These are phyloP conservation scores for Emmonsiellopsis sp. DNA, from an alignment of 2,329 filamentous ascomycete species.

Conservation along the genomic window DNA sequence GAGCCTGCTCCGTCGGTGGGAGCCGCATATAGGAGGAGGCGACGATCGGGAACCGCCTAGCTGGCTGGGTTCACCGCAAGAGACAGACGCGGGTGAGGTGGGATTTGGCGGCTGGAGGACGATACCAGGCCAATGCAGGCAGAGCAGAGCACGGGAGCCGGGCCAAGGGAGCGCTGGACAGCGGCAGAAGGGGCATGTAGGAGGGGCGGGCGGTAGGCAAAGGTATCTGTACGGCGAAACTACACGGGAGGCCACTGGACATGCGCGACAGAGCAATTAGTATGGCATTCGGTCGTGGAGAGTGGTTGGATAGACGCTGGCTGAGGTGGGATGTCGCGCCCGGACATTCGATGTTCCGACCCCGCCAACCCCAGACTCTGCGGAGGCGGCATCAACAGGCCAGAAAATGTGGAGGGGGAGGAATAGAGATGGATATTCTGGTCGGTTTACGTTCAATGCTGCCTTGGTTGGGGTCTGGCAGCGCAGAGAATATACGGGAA, in stretches of 20 bases:
- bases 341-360: constrained; percentile 6
- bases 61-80: neutral
- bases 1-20: constrained; percentile 7
- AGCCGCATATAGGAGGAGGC: constrained; percentile 10
- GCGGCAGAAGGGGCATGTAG: constrained; percentile 1
- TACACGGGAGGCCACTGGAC: neutral
- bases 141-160: neutral
- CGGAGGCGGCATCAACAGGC: neutral
- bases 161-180: neutral
- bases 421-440: neutral
- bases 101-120: neutral
- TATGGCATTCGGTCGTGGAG: neutral
- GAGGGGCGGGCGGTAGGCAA: neutral
- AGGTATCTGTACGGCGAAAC: neutral
- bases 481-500: too few species aligned
- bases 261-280: neutral
- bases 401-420: neutral
- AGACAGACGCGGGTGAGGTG: neutral
- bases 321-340: constrained; percentile 1
- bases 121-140: neutral
- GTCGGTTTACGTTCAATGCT: neutral
- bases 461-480: too few species aligned
- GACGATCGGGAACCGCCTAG: constrained; percentile 4
- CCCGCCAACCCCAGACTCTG: neutral
- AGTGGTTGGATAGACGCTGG: neutral